Evolutionary conservation across 2,329 filamentous ascomycete genomes (phyloP), one percentile per base, ranked within the genome.

Genomic region (Microdochium nivale): DNA sequence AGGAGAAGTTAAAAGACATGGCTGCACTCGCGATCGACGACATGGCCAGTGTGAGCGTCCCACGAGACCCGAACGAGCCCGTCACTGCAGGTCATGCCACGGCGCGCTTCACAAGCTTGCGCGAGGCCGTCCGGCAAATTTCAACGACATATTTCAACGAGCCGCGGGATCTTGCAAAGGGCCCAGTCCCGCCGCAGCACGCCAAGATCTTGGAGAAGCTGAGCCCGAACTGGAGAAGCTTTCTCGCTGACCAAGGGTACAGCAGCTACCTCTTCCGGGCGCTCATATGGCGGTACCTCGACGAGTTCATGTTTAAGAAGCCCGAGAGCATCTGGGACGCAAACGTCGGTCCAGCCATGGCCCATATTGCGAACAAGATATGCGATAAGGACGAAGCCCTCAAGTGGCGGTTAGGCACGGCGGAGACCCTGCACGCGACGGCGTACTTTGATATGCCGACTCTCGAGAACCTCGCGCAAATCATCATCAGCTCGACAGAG

Each of bases 271-370:
- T 65, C 10, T 57, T 65, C 47, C 61, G 60, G 11, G 62, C 61
- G 1, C 55, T 65, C 25, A 59, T 65, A 51, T 65, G 63, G 63
- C 58, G 61, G 24, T 63, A 61, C 40, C 48, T 65, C 27, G 33
- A 55, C 35, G 56, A 58, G n/a, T 55, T 55, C 9, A 52, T 62
- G 13, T 59, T 65, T 50, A 48, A 51, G 11, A 55, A 58, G 11
- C 51, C 48, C 35, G 59, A 58, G 33, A 57, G 58, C 25, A 53
- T 58, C 19, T 63, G 59, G 57, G 62, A 62, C 16, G 55, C 52
- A 40, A 54, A 61, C 8, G 13, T 58, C 33, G 16, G 14, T 3
- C 40, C 21, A 13, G 40, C 40, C 21, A 16, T 44, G 19, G 40
- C 40, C 7, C 40, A 19, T 7, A 21, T 64, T 24, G 32, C 50